These are phyloP conservation scores for Grigorovia jiainica DNA, from an alignment of 805 yeast species.

Conservation along the genomic window DNA sequence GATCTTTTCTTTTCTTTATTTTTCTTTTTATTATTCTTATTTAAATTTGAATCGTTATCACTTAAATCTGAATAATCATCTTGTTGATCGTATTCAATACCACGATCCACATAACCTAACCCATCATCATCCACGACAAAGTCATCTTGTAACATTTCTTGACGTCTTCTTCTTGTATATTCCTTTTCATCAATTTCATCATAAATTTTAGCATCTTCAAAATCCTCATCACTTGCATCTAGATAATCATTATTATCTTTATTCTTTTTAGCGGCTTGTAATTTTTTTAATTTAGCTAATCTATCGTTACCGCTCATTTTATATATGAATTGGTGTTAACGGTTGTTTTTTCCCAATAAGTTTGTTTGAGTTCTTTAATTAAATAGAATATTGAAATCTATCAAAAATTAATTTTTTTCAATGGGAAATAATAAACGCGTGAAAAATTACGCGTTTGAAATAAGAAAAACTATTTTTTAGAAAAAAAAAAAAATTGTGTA, in stretches of 20 bases:
- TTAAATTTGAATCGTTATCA: slow-evolving; percentile 16
- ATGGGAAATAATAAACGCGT: neutral
- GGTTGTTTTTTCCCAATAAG: no score
- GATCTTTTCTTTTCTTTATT: slow-evolving; percentile 7
- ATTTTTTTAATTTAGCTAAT: slow-evolving; percentile 50
- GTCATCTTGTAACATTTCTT: slow-evolving; percentile 78
- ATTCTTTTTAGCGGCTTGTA: slow-evolving; percentile 45
- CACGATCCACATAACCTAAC: slow-evolving; percentile 88
- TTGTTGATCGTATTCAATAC: slow-evolving; percentile 56
- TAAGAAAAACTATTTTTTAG: neutral
- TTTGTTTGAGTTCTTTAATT: no score
- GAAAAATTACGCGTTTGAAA: neutral
- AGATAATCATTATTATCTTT: slow-evolving; percentile 30
- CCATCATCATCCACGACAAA: slow-evolving; percentile 93
- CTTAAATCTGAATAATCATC: slow-evolving; percentile 51
- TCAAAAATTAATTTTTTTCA: no score
- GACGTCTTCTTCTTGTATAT: slow-evolving; percentile 66
- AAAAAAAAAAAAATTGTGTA: no score
- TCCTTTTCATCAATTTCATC: slow-evolving; percentile 82
- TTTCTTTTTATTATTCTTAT: slow-evolving; percentile 19
- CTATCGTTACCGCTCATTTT: slow-evolving; percentile 36
- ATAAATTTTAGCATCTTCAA: slow-evolving; percentile 38
- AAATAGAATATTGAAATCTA: no score
- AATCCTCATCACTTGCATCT: slow-evolving; percentile 34
- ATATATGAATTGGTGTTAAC: no score